Evolutionary conservation across 768 basidiomycete species (phyloP).

Genomic region (Trametes coccinea): DNA sequence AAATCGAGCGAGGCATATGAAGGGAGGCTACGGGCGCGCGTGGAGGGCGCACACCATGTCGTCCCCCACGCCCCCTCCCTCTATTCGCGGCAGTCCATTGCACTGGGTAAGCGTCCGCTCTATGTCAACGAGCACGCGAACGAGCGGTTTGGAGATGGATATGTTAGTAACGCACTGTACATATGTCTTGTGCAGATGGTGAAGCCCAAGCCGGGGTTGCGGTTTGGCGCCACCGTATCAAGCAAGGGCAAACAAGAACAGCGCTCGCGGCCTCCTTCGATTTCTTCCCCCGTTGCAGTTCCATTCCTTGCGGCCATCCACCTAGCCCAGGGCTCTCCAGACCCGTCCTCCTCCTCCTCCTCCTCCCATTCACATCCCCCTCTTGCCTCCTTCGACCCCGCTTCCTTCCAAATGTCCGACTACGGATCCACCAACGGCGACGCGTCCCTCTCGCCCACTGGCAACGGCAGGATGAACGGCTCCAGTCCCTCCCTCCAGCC

Average conservation of each 20-base stretch:
- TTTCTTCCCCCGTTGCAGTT: slow-evolving; percentile 45
- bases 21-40: slow-evolving; percentile 11
- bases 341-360: slow-evolving; percentile 25
- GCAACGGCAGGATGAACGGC: slow-evolving; percentile 59
- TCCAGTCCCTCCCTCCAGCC: slow-evolving; percentile 58
- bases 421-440: slow-evolving; percentile 70
- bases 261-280: slow-evolving; percentile 33
- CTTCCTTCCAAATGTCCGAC: slow-evolving; percentile 62
- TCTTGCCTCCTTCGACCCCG: slow-evolving; percentile 24
- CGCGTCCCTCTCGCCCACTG: slow-evolving; percentile 54
- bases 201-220: slow-evolving; percentile 47
- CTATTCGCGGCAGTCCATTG: slow-evolving; percentile 19
- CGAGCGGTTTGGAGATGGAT: not conserved
- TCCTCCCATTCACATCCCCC: slow-evolving; percentile 25
- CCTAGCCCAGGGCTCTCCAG: slow-evolving; percentile 39
- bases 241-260: slow-evolving; percentile 36
- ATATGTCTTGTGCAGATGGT: slow-evolving; percentile 32
- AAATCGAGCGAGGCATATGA: slow-evolving; percentile 17
- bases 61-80: slow-evolving; percentile 15
- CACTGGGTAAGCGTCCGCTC: slow-evolving; percentile 23
- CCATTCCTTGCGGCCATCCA: slow-evolving; percentile 40
- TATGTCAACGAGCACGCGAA: not conserved
- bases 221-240: slow-evolving; percentile 36
- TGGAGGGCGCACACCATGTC: slow-evolving; percentile 18
- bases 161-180: not conserved